Evolutionary conservation across 2,329 filamentous ascomycete species (phyloP).

Genomic region (Pseudogymnoascus sp.): DNA sequence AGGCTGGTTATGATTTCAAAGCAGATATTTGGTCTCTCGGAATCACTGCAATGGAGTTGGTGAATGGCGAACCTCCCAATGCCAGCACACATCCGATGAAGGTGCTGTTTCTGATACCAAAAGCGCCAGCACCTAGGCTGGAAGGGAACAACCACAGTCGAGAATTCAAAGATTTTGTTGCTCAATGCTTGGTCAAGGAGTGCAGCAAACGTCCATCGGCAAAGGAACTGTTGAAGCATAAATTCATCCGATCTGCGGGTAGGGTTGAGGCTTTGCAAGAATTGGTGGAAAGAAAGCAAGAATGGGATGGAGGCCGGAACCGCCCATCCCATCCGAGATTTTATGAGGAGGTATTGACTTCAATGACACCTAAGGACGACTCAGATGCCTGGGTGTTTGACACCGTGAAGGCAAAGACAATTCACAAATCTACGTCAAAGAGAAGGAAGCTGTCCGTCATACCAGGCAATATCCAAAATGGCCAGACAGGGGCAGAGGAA

Average conservation of each 20-base stretch:
- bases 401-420: slow-evolving; percentile 68
- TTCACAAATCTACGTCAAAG: slow-evolving; percentile 45
- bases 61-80: slow-evolving; percentile 80
- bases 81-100: slow-evolving; percentile 88
- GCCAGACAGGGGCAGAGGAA: slow-evolving; percentile 41
- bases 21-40: slow-evolving; percentile 91
- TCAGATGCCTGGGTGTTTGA: slow-evolving; percentile 94
- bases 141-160: slow-evolving; percentile 74
- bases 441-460: slow-evolving; percentile 50
- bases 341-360: slow-evolving; percentile 87
- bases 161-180: slow-evolving; percentile 90
- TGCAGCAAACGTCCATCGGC: slow-evolving; percentile 76
- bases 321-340: slow-evolving; percentile 67
- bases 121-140: slow-evolving; percentile 73
- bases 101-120: slow-evolving; percentile 83
- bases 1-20: slow-evolving; percentile 76
- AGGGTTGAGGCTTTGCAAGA: slow-evolving; percentile 85
- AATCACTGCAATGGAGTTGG: slow-evolving; percentile 85
- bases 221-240: slow-evolving; percentile 78
- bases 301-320: slow-evolving; percentile 68
- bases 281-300: slow-evolving; percentile 72
- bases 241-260: slow-evolving; percentile 79
- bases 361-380: slow-evolving; percentile 57
- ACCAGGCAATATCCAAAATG: slow-evolving; percentile 34
- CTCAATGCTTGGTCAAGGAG: slow-evolving; percentile 86